Base-by-base conservation (phyloP, 1,284 basidiomycete genomes). In the Ceratorhiza oryzae-sativae region DNA sequence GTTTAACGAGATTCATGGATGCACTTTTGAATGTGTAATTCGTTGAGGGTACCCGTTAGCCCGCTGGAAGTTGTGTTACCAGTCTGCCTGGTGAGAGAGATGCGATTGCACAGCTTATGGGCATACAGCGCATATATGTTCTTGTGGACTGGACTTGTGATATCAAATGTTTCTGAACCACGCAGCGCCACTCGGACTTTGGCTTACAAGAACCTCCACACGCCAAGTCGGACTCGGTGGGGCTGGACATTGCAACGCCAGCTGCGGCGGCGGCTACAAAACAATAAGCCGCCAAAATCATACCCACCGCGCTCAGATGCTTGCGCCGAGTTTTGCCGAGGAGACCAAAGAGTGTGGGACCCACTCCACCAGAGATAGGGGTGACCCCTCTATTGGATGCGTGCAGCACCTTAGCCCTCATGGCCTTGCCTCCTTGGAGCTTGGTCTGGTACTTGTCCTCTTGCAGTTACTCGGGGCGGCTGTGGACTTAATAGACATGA, bases 301-400 rank as follows among this genome's bases (percentile, higher is more conserved):
- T n/a, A n/a, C n/a, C n/a, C n/a, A n/a, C n/a, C n/a, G n/a, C n/a
- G n/a, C n/a, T n/a, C n/a, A n/a, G n/a, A n/a, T n/a, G n/a, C n/a
- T n/a, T n/a, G n/a, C n/a, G n/a, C n/a, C n/a, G n/a, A n/a, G n/a
- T n/a, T n/a, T 32, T 55, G 51, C 51, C 51, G 51, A 55, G 51
- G 10, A n/a, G 25, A 23, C 27, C 15, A 4, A 55, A 18, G 51
- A 20, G 18, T 53, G 49, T 18, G 15, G n/a, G 6, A 32, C 25
- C 32, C 30, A 15, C 53, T 39, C 49, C 32, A 55, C 25, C 13
- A 2, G 20, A 30, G 27, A 45, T 25, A 68, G 65, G 65, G 39
- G 51, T 68, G 39, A 68, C 53, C 53, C 53, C 51, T 68, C 39
- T 18, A 18, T 18, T 58, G 53, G 53, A 34, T 18, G 42, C 30